phyloP scores from a whole-genome alignment of 2,329 filamentous ascomycete genomes.

The Epichloe gansuensis region DNA sequence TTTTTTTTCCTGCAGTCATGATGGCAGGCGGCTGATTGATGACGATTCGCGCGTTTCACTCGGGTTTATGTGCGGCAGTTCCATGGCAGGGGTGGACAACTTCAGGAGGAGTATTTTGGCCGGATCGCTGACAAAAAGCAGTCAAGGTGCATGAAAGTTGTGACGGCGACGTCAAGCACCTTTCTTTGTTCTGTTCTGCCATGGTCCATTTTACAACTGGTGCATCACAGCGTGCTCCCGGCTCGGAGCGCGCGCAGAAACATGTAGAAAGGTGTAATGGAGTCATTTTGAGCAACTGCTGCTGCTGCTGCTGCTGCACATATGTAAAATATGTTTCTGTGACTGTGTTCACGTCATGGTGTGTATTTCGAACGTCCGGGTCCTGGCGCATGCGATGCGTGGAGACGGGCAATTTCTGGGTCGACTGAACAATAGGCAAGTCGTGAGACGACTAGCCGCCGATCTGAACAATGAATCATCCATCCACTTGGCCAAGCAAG shows the following conservation, averaged over 20 bases:
- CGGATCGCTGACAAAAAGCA: constrained; percentile 2
- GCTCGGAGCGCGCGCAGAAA: constrained; percentile 4
- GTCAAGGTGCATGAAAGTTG: constrained; percentile 3
- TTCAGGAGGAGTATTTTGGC: constrained; percentile 1
- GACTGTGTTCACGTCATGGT: not conserved
- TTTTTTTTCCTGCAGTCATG: constrained; percentile 16
- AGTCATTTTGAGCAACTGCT: not conserved
- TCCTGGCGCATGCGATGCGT: no score
- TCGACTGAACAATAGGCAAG: no score
- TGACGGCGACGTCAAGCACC: not conserved
- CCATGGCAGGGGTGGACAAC: constrained; percentile 5
- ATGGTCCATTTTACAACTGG: constrained; percentile 5
- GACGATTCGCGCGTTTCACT: constrained; percentile 15
- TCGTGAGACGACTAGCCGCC: no score
- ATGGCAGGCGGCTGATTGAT: constrained; percentile 16
- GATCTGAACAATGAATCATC: no score
- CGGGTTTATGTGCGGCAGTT: constrained; percentile 7
- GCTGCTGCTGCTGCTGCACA: not conserved
- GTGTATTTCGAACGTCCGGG: no score
- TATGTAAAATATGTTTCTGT: not conserved
- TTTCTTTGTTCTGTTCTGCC: not conserved
- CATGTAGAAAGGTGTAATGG: constrained; percentile 3
- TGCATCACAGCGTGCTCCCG: constrained; percentile 5
- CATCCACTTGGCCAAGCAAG: no score
- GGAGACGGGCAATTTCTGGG: no score